Evolutionary conservation across 257 asterid genomes (phyloP), one percentile per base, ranked within the genome.

Genomic region (Eustoma russellianum): DNA sequence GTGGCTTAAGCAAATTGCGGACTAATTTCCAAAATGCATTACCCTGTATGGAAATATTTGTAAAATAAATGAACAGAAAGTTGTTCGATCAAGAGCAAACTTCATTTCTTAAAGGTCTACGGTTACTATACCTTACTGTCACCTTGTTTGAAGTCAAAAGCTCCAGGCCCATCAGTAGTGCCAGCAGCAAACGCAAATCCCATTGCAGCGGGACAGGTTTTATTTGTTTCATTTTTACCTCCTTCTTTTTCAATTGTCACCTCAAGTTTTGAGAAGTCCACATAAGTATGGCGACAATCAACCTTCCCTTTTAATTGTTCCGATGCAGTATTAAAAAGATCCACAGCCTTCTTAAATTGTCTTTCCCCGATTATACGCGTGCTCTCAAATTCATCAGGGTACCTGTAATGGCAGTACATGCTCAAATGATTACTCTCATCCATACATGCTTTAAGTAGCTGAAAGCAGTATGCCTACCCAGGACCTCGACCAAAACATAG

Each of bases 111-210:
- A 19, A 53, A 60, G 11, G 59, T 63, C 61, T 50, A 47, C 6
- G 62, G 56, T 28, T 52, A 48, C 12, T 43, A 63, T 72, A 88
- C 99, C 83, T 72, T 58, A 73, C 81, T 65, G 77, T 92, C 99
- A 44, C 99, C 99, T 74, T 92, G 97, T 71, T 69, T 88, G 70
- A 92, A 92, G 78, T 92, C 97, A 72, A 92, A 92, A 70, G 99
- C 99, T 63, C 98, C 99, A 15, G 99, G 99, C 48, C 99, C 99
- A 70, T 92, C 99, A 34, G 99, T 92, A 62, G 99, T 92, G 63
- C 99, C 99, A 49, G 99, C 99, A 62, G 99, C 99, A 76, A 92
- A 92, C 44, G 85, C 94, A 74, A 92, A 92, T 14, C 99, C 99
- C 99, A 92, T 85, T 9, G 99, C 94, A 12, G 99, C 97, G 54